phyloP scores from a whole-genome alignment of 2,329 filamentous ascomycete species.

The Penicillium brevicompactum region DNA sequence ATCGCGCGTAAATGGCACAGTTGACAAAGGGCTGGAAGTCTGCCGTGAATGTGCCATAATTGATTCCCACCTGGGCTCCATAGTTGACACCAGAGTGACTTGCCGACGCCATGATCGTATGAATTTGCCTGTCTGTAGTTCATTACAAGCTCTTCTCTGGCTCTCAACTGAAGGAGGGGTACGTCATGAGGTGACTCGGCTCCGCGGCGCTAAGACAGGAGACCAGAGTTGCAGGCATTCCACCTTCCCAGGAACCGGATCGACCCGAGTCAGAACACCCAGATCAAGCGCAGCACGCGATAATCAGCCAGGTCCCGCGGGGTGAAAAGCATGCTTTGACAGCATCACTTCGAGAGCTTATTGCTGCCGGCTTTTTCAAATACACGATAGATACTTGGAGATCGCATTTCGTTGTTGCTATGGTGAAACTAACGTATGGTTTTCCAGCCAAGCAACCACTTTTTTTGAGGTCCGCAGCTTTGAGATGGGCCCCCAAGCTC shows the following conservation, averaged over 20 bases:
- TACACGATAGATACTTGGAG: background rate
- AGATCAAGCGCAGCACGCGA: background rate
- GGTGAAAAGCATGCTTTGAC: background rate
- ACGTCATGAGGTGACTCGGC: constrained; percentile 3
- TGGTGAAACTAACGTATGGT: background rate
- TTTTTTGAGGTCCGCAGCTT: background rate
- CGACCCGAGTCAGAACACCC: constrained; percentile 1
- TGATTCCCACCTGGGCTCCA: constrained; percentile 2
- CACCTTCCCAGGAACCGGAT: background rate
- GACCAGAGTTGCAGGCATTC: background rate
- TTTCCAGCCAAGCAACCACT: background rate
- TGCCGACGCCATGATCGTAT: constrained; percentile 4
- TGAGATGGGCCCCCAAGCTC: background rate
- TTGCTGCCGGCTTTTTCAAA: background rate
- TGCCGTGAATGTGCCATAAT: background rate
- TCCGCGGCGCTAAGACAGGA: constrained; percentile 1
- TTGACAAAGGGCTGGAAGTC: constrained; percentile 15
- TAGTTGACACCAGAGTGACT: constrained; percentile 6
- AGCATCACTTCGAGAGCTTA: background rate
- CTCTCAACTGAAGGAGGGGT: constrained; percentile 6
- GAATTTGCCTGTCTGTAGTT: background rate
- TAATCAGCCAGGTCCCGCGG: background rate
- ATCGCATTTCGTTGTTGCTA: background rate
- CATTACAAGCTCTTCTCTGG: background rate
- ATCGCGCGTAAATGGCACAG: constrained; percentile 21